Conservation (phyloP, 1,284 basidiomycete species). For the Melampsora americana region DNA sequence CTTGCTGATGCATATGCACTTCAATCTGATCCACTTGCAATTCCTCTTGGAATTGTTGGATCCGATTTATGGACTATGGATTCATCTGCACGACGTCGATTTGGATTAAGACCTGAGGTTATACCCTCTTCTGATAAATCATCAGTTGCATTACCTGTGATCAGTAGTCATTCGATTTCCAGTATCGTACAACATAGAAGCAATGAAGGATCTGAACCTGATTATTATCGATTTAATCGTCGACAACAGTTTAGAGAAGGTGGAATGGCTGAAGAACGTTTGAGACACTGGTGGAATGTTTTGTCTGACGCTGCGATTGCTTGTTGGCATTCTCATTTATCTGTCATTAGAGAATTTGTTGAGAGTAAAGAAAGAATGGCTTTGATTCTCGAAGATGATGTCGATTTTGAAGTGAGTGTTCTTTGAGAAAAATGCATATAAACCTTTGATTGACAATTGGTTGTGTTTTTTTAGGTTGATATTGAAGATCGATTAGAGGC, state of each 20-base stretch:
- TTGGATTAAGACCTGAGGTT: background rate
- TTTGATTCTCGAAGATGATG: constrained; percentile 5
- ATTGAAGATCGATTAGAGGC: background rate
- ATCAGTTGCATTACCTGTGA: background rate
- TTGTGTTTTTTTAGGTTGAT: background rate
- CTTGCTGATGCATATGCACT: constrained; percentile 17
- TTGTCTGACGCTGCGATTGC: constrained; percentile 10
- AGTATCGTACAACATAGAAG: background rate
- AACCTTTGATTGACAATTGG: background rate
- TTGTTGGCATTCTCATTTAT: constrained; percentile 12
- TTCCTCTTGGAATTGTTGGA: constrained; percentile 6
- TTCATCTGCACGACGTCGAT: background rate
- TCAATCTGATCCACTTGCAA: constrained; percentile 9
- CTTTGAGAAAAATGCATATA: too few relatives aligned
- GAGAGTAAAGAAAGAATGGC: constrained; percentile 11
- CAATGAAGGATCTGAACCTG: background rate
- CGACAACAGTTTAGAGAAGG: background rate
- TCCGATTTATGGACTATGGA: constrained; percentile 12
- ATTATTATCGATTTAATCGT: constrained; percentile 17
- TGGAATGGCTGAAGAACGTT: constrained; percentile 1
- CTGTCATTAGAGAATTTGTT: background rate
- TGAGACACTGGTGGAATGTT: constrained; percentile 10
- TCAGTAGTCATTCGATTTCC: background rate
- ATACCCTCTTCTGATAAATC: background rate
- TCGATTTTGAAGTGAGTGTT: constrained; percentile 3